Base-by-base conservation (phyloP, 2,329 filamentous ascomycete species). In the Elsinoe fawcettii region DNA sequence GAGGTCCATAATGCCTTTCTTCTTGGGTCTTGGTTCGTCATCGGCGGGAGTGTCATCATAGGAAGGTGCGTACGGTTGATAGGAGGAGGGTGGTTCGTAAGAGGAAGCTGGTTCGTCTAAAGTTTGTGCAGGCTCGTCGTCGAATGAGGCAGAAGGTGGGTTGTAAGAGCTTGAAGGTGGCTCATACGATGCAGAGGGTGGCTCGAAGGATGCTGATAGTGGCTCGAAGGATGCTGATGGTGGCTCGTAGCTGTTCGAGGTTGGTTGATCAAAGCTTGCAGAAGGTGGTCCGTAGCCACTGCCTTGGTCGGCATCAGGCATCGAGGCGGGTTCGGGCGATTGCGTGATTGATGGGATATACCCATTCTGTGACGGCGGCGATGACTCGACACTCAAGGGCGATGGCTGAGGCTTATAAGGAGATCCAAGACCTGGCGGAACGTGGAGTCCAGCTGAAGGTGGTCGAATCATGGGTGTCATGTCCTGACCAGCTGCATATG, bases 1-100 rank as follows among this genome's bases (percentile, higher is more conserved):
- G 62, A 92, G 86, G 66, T 92, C 86, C 80, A 93, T 88, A 65
- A 90, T 84, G 20, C 81, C 83, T 69, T 87, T 90, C 74, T 88
- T 88, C 72, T 88, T 85, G 55, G 77, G 75, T 5, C 80, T 75
- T 8, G 76, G 74, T 27, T 63, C 61, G 22, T 62, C 59, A 23
- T 73, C 62, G 11, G 79, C 74, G 5, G 72, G 71, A 6, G 80
- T 76, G 14, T 78, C 77, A 12, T 74, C 70, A 16, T 75, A 74
- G 1, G 73, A 68, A 5, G 82, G 77, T 51, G 75, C 64, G 62
- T 77, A 76, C 1, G 77, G 76, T 57, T 75, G 68, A 63, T 79
- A 80, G 6, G 68, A 61, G 1, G 80, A 80, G 22, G 82, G 81
- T 3, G 84, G 77, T 60, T 85, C 81, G 63, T 85, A 87, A 14